phyloP scores from a whole-genome alignment of 306 rosid genomes.

The Glycyrrhiza uralensis region DNA sequence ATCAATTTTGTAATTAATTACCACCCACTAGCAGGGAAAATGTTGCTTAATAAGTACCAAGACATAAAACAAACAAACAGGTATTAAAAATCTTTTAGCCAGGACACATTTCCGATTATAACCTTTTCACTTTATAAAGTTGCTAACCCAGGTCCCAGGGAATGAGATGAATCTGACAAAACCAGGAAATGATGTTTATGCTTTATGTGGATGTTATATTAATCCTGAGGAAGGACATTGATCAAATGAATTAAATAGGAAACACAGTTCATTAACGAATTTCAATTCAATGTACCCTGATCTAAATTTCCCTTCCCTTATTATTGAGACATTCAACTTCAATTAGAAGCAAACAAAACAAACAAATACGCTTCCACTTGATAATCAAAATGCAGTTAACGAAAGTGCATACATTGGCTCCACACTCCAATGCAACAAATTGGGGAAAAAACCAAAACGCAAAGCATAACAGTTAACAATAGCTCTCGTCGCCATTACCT shows the following conservation, averaged over 20 bases:
- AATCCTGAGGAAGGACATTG: background rate
- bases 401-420: background rate
- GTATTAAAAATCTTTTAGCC: background rate
- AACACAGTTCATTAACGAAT: background rate
- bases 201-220: background rate
- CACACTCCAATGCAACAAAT: background rate
- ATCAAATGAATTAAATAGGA: background rate
- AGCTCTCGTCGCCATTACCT: constrained; percentile 34
- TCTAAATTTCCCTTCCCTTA: background rate
- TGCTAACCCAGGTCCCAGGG: background rate
- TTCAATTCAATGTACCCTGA: background rate
- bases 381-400: background rate
- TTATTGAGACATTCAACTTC: no score
- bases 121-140: background rate
- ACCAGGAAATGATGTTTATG: background rate
- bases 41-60: background rate
- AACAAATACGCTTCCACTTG: background rate
- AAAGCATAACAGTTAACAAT: background rate
- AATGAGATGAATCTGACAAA: background rate
- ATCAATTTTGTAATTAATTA: background rate
- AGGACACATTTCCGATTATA: background rate
- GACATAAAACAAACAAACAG: background rate
- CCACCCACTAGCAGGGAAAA: background rate
- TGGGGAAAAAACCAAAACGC: background rate
- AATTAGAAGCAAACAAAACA: background rate